Base-by-base conservation (phyloP, 169 alveolate species). In the Plasmodium cynomolgi region DNA sequence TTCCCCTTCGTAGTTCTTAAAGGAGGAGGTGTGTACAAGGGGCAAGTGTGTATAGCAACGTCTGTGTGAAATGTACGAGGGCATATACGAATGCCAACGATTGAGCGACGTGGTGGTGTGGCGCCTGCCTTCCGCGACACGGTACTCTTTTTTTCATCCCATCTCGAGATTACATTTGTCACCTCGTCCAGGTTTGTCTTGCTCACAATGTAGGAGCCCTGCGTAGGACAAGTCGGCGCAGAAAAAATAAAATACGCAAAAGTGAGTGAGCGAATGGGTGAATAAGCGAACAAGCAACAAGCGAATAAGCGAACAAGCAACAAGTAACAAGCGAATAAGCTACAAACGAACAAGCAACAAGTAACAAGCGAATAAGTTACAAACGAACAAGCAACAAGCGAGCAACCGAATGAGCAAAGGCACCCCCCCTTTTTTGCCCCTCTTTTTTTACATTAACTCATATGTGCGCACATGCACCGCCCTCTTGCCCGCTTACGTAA, bases 101-200 rank as follows among this genome's bases (percentile, higher is more conserved):
- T 50, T 50, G 62, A 50, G 62, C 26, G n/a, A 17, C 62, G 62
- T 50, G 58, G 62, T 9, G n/a, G 3, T 26, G 62, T 50, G 58
- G n/a, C 5, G 58, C 5, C 44, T 37, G 9, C 72, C 72, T 56
- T 56, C 26, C 15, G 82, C 2, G 58, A 11, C 37, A 74, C 82
- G 44, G 7, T 31, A 44, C 56, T 58, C 29, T 31, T 23, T 80
- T 54, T 33, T 31, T 54, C 44, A 4, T 50, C 23, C 54, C 41
- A 15, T 83, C 26, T 58, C 20, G 17, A 1, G 37, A 13, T 47
- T 85, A 85, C 93, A 75, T 74, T 85, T 74, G 93, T 31, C 17
- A 81, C 31, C 62, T 85, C 93, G 17, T 85, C 93, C 79, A 85
- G 80, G 44, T 68, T 85, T 29, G 74, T 85, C 68, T 85, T 85